Evolutionary conservation across 768 basidiomycete genomes (phyloP), one percentile per base, ranked within the genome.

Genomic region (Mycena galericulata): DNA sequence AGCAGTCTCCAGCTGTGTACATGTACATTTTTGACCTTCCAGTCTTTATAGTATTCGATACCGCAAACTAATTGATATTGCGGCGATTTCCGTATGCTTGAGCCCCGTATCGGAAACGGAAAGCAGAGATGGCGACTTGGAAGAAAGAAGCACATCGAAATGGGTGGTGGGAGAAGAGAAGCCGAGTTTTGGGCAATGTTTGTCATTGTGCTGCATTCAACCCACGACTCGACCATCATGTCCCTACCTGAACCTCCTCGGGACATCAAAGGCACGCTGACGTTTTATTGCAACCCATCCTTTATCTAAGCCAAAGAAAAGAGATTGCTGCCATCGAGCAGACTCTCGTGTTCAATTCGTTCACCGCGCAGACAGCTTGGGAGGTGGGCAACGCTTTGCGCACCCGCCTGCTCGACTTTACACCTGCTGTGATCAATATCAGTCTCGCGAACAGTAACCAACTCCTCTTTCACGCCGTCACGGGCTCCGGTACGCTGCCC

Each of bases 321-420:
- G 53, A 62, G 4, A 46, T 79, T 57, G 61, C 59, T 30, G 62
- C 74, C 6, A 62, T 79, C 50, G 80, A 81, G 45, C 51, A 72
- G 11, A 65, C 69, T 12, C 74, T 78, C 43, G 50, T 71, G 1
- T 78, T 80, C 66, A 68, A 66, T 1, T 26, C 72, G 0, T 80
- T 80, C 67, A 74, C 79, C 54, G 74, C 75, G 27, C 69, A 76
- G 53, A 78, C 79, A 47, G 80, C 79, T 1, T 80, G 80, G 77
- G 75, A 75, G 30, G 53, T 80, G 27, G 79, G 79, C 17, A 69
- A 61, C 32, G 62, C 74, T 57, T 72, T 80, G 43, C 78, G 79
- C 14, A 22, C 61, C 2, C 59, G 62, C 11, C 65, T 71, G 26
- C 71, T 72, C 61, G 63, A 73, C 18, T 74, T 72, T 51, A 68